Percentiles rank a stretch among this genome's conserved stretches.
These are phyloP conservation scores for Cyclostephanos invisitatus DNA, from an alignment of 108 stramenopile species.

Conservation along the genomic window DNA sequence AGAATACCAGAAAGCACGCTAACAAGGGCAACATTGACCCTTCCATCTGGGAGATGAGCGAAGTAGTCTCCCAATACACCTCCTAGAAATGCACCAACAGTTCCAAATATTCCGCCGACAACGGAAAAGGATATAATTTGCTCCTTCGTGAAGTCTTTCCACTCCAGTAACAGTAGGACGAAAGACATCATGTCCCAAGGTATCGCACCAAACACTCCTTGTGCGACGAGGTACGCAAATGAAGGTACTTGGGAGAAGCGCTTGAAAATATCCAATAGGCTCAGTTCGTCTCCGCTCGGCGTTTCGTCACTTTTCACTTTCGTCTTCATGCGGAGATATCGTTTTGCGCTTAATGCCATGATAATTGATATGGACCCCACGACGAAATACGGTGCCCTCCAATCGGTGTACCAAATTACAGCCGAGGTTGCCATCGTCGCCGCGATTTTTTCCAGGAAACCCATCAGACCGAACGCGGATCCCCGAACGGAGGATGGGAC, in stretches of 20 bases:
- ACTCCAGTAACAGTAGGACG: conserved; percentile 53
- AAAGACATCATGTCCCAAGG: conserved; percentile 69
- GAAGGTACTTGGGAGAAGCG: conserved; percentile 48
- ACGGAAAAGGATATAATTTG: conserved; percentile 56
- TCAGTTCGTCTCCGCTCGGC: conserved; percentile 20
- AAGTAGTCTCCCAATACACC: conserved; percentile 54
- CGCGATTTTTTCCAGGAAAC: conserved; percentile 46
- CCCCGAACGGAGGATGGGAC: conserved; percentile 40
- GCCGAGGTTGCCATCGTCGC: conserved; percentile 50
- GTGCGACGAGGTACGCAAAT: conserved; percentile 56
- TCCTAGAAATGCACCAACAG: conserved; percentile 46
- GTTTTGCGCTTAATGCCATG: conserved; percentile 28
- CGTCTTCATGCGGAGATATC: conserved; percentile 20
- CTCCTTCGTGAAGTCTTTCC: conserved; percentile 53
- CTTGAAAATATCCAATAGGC: conserved; percentile 42
- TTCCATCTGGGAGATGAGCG: conserved; percentile 29
- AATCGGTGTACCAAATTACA: conserved; percentile 47
- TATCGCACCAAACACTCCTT: conserved; percentile 54
- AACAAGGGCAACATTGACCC: conserved; percentile 44
- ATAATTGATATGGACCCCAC: conserved; percentile 43
- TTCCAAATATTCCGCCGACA: conserved; percentile 30
- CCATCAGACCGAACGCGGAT: conserved; percentile 56
- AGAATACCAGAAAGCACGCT: conserved; percentile 42
- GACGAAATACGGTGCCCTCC: conserved; percentile 44
- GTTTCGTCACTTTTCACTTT: conserved; percentile 5